Base-by-base conservation (phyloP, 139 green algal genomes). In the Desmodesmus armatus region DNA sequence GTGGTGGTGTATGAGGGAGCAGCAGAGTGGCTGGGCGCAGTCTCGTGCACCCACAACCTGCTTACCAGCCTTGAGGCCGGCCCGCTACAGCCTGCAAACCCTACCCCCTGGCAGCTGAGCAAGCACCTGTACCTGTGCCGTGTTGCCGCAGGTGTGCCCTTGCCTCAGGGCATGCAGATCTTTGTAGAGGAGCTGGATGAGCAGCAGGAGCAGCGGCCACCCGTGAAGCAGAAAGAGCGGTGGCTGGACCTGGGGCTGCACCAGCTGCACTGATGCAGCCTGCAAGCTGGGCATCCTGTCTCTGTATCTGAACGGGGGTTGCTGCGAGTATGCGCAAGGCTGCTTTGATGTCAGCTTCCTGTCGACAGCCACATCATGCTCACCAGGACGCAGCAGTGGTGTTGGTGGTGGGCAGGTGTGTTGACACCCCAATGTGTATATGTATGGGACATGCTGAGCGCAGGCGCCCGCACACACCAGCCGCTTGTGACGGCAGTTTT, bases 161-260 rank as follows among this genome's bases (percentile, higher is more conserved):
- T 82, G 27, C 76, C 55, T 3, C 37, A 53, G 27, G 55, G 53
- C 37, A 55, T 71, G 53, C 76, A 82, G 43, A 37, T 23, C 19
- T 9, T 72, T 3, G 25, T 3, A 19, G 76, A 82, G 17, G 76
- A 82, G 13, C 2, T 33, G 15, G 76, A 82, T 44, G 76, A 82
- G 31, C 76, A 82, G 40, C 76, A 82, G 55, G 76, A 82, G 55
- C 44, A 39, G 37, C 55, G 35, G 55, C 76, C 25, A 29, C 55
- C 76, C 27, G 53, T 33, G 55, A 40, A 53, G 53, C 53, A 55
- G 9, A 82, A 72, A 31, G 76, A 82, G 23, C 35, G 76, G 3
- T 82, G 76, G 76, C 53, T 82, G 3, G 76, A 82, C 55, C 55
- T 82, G 11, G 76, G 76, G 1, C 60, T 82, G 55, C 76, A 72